These are phyloP conservation scores for Clathrospora elynae DNA, from an alignment of 2,329 filamentous ascomycete genomes.

Conservation along the genomic window DNA sequence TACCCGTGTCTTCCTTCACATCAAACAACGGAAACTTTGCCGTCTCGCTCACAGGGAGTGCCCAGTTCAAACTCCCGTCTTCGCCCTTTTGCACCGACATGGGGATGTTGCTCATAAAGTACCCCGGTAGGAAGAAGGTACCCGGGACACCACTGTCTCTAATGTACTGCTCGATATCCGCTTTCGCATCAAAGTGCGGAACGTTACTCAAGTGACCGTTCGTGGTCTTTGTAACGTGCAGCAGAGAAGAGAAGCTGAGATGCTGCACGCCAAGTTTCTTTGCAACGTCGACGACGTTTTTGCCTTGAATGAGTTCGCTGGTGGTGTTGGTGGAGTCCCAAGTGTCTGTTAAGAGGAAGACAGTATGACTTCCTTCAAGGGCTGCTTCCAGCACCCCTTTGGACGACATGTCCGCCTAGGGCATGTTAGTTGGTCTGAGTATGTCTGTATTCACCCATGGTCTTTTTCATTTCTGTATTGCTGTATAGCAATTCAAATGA, in stretches of 20 bases:
- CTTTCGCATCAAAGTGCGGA: constrained; percentile 63
- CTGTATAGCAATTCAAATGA: constrained; percentile 36
- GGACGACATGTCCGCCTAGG: neutral
- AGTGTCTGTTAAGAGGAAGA: constrained; percentile 55
- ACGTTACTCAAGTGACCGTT: constrained; percentile 46
- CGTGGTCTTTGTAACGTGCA: constrained; percentile 25
- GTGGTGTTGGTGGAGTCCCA: constrained; percentile 19
- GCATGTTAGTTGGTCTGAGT: too few species aligned
- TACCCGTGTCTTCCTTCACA: constrained; percentile 51
- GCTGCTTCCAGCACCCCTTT: constrained; percentile 32
- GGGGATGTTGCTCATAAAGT: constrained; percentile 60
- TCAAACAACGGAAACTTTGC: constrained; percentile 52
- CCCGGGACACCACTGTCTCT: constrained; percentile 42
- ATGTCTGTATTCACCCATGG: too few species aligned
- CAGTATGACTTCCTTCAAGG: constrained; percentile 53
- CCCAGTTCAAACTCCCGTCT: constrained; percentile 26
- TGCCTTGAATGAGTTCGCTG: constrained; percentile 28
- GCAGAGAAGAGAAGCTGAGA: constrained; percentile 30
- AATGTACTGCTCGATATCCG: constrained; percentile 60
- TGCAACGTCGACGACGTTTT: constrained; percentile 25
- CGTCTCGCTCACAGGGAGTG: constrained; percentile 10
- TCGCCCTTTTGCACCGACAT: constrained; percentile 15
- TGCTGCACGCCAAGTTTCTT: constrained; percentile 23
- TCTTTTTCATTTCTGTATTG: too few species aligned
- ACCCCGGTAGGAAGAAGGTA: constrained; percentile 59